These are phyloP conservation scores for Cutaneotrichosporon cyanovorans DNA, from an alignment of 1,284 basidiomycete species.

Conservation along the genomic window DNA sequence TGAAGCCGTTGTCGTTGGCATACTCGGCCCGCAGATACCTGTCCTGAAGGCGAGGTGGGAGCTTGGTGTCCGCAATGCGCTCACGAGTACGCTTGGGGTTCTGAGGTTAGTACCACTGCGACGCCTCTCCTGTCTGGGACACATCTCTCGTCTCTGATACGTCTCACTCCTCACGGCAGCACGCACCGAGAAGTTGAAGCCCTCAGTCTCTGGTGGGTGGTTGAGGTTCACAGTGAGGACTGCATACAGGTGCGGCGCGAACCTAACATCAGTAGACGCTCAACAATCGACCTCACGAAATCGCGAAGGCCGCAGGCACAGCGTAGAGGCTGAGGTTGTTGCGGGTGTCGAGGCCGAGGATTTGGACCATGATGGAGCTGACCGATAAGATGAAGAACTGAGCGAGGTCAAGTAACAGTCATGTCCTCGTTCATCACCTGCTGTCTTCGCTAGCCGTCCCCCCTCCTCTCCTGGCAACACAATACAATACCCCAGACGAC, in stretches of 20 bases:
- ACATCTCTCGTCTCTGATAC: no score
- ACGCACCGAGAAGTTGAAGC: conserved; percentile 19
- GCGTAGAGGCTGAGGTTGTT: conserved; percentile 27
- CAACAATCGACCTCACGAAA: conserved; percentile 18
- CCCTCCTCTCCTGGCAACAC: background rate
- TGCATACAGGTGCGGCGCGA: conserved; percentile 18
- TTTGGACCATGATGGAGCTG: background rate
- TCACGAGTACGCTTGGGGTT: conserved; percentile 69
- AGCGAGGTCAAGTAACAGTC: no score
- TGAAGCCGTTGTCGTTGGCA: conserved; percentile 28
- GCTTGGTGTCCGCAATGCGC: conserved; percentile 72
- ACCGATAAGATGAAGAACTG: background rate
- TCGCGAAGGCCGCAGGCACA: conserved; percentile 24
- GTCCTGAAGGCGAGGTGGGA: conserved; percentile 69
- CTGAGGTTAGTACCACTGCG: conserved; percentile 11
- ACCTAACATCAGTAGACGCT: conserved; percentile 2
- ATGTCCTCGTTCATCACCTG: no score
- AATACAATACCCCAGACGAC: background rate
- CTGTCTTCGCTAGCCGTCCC: background rate
- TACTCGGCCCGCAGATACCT: conserved; percentile 25
- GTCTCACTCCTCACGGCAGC: no score
- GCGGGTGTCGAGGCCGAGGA: conserved; percentile 9
- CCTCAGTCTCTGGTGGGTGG: conserved; percentile 1
- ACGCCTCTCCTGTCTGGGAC: no score
- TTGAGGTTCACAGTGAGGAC: conserved; percentile 8